Percentiles rank a stretch among this genome's conserved stretches.
These are phyloP conservation scores for Yarrowia sp. DNA, from an alignment of 805 yeast genomes.

Conservation along the genomic window DNA sequence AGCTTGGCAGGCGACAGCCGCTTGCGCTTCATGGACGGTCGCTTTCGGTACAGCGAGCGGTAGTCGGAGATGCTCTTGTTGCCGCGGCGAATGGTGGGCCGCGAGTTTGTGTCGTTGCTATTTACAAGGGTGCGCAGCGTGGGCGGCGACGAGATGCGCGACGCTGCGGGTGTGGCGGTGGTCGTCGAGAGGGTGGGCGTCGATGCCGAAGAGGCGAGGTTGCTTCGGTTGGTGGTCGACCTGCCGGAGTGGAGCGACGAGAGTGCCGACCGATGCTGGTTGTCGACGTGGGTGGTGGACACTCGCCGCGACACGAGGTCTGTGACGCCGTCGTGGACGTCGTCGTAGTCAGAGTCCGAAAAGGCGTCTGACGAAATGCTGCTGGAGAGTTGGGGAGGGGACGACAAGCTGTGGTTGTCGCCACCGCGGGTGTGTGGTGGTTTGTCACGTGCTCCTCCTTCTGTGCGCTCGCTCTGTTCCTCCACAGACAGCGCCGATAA, in stretches of 20 bases:
- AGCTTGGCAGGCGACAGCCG: constrained; percentile 32
- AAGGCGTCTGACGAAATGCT: background rate
- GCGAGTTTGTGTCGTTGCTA: constrained; percentile 12
- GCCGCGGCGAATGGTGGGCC: constrained; percentile 25
- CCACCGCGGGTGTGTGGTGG: no score
- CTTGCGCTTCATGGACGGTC: constrained; percentile 19
- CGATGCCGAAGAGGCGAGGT: background rate
- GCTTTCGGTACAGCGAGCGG: background rate
- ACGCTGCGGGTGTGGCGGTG: constrained; percentile 14
- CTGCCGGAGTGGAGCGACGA: constrained; percentile 3
- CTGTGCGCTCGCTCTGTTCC: background rate
- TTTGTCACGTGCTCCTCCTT: no score
- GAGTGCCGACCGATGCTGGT: background rate
- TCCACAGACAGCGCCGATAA: background rate
- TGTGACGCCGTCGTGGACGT: background rate
- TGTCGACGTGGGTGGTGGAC: background rate
- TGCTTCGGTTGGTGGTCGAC: background rate
- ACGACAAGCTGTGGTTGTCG: no score
- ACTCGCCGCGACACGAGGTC: background rate
- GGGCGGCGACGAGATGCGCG: constrained; percentile 18
- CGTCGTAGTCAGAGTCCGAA: background rate
- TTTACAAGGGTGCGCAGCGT: constrained; percentile 21
- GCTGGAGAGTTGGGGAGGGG: background rate
- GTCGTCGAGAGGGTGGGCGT: constrained; percentile 4
- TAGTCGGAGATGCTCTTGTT: constrained; percentile 25